Conservation (phyloP, 345 rosid species). For the Pistacia integerrima region DNA sequence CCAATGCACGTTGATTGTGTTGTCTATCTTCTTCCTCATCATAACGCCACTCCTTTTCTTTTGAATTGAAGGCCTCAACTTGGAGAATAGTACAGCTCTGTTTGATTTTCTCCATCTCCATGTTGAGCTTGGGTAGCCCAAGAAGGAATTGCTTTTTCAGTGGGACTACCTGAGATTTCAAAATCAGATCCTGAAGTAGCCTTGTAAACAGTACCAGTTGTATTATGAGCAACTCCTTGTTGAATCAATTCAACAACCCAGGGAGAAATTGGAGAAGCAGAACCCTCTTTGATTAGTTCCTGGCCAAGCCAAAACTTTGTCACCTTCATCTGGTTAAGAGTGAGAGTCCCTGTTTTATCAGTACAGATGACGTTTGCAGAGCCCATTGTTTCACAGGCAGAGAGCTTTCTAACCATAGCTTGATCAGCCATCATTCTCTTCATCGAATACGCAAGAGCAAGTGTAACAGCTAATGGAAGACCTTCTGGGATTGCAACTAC, state of each 20-base stretch:
- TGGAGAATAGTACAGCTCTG: constrained; percentile 37
- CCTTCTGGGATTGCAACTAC: constrained; percentile 92
- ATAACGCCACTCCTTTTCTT: constrained; percentile 71
- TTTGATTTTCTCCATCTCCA: constrained; percentile 42
- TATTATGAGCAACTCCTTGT: constrained; percentile 68
- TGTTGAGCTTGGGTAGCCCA: constrained; percentile 61
- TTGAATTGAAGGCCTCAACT: constrained; percentile 68
- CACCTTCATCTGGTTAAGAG: constrained; percentile 66
- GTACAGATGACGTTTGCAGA: constrained; percentile 75
- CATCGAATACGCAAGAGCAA: constrained; percentile 81
- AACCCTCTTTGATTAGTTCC: constrained; percentile 18
- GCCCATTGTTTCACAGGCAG: constrained; percentile 90
- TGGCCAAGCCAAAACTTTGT: constrained; percentile 63
- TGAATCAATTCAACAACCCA: constrained; percentile 44
- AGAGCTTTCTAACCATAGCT: constrained; percentile 80
- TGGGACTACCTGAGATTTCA: constrained; percentile 63
- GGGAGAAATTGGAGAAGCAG: constrained; percentile 30
- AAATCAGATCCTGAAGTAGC: constrained; percentile 29
- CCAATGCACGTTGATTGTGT: constrained; percentile 57
- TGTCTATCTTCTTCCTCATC: constrained; percentile 37
- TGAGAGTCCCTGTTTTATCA: constrained; percentile 82
- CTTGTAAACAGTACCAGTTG: constrained; percentile 53
- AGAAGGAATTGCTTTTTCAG: constrained; percentile 73
- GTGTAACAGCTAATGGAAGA: constrained; percentile 74
- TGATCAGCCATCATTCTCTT: constrained; percentile 80